Evolutionary conservation across 176 grass and related monocot species (phyloP), one percentile per base, ranked within the genome.

Genomic region (Lolium rigidum): DNA sequence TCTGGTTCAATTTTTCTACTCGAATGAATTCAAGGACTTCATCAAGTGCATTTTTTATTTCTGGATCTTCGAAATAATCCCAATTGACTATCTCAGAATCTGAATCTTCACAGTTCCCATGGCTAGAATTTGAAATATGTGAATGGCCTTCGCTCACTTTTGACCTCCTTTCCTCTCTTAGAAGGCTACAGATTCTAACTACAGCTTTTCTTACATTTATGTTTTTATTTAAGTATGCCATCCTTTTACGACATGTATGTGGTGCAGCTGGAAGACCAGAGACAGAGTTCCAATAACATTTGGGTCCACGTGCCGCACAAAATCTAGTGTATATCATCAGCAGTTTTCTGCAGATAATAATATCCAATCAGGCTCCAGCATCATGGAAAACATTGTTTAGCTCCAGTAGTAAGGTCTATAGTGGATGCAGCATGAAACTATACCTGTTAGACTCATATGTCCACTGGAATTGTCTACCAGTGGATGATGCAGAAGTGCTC

Each of bases 391-490:
- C 48, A 28, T 6, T 22, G 74, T 76, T 48, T 85, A 77, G 15
- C 39, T 89, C 17, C 63, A 63, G n/a, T 73, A 80, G 10, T 83
- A n/a, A 74, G 28, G 49, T 89, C 38, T 78, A 38, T 22, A 48
- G 61, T 84, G 20, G 80, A 65, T 50, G 52, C 21, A 55, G 26
- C 74, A 74, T 2, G 20, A 86, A 83, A 63, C 59, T 78, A 82
- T 95, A 98, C 96, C 96, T 98, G 90, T 95, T 87, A 48, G 90
- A 92, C 67, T 87, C 80, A 4, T 89, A 90, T 48, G 88, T 90
- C 96, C 96, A 98, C 74, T 81, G 47, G 80, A 95, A 98, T 78
- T 89, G 89, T 95, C 89, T 95, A 77, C 73, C 69, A 62, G 72
- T 65, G 60, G 62, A 49, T 76, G 69, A 79, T 83, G 79, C 31